Conservation (phyloP, 495 filamentous ascomycete species). For the Podospora anserina region DNA sequence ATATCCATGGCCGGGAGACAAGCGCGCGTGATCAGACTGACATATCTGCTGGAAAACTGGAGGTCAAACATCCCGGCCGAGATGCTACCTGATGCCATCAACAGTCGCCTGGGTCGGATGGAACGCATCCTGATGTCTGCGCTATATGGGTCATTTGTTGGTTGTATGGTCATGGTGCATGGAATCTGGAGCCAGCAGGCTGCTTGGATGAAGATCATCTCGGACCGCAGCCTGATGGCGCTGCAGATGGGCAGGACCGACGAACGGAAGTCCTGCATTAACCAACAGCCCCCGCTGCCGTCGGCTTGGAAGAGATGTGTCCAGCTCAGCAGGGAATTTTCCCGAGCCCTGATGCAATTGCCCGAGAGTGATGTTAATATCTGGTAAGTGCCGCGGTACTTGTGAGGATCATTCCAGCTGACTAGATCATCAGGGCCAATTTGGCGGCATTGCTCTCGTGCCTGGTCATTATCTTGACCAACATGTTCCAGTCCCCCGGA, state of each 20-base stretch:
- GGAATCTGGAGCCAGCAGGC: slow-evolving; percentile 30
- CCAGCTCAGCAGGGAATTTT: slow-evolving; percentile 24
- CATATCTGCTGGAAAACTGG: slow-evolving; percentile 27
- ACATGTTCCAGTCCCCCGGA: slow-evolving; percentile 27
- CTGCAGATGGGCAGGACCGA: slow-evolving; percentile 16
- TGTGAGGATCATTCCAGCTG: background rate
- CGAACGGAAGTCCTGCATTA: slow-evolving; percentile 14
- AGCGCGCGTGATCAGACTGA: slow-evolving; percentile 21
- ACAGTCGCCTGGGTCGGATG: slow-evolving; percentile 18
- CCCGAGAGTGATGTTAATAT: slow-evolving; percentile 25
- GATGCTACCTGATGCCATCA: slow-evolving; percentile 23
- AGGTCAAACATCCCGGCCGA: slow-evolving; percentile 25
- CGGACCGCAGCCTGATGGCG: slow-evolving; percentile 7
- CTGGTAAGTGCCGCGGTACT: slow-evolving; percentile 24
- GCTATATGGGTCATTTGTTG: slow-evolving; percentile 28
- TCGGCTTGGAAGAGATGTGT: slow-evolving; percentile 27
- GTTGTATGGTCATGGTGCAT: slow-evolving; percentile 26
- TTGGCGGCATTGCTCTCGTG: slow-evolving; percentile 32
- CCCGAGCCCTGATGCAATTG: slow-evolving; percentile 20
- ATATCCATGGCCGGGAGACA: slow-evolving; percentile 21
- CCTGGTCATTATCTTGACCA: slow-evolving; percentile 30
- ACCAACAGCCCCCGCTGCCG: slow-evolving; percentile 22
- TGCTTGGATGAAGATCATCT: slow-evolving; percentile 27
- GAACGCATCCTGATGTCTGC: slow-evolving; percentile 26
- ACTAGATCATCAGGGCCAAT: slow-evolving; percentile 23